Evolutionary conservation across 23 red algal genomes (phyloP).

Genomic region (Chondrus crispus): DNA sequence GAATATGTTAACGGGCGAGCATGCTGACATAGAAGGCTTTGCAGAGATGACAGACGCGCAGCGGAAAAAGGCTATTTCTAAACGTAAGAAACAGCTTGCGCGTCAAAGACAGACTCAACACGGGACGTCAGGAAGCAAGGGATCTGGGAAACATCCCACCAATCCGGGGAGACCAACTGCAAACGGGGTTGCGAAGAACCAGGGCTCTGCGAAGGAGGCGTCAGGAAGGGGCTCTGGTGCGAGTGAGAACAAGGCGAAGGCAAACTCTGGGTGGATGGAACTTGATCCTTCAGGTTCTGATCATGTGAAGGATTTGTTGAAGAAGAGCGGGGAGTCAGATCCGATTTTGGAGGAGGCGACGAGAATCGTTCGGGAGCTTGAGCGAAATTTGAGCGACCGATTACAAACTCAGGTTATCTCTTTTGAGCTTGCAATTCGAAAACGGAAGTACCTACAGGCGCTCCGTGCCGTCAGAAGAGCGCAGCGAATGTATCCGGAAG

Average conservation of each 20-base stretch:
- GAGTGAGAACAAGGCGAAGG: constrained; percentile 21
- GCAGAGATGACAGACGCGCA: constrained; percentile 68
- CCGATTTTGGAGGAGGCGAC: constrained; percentile 15
- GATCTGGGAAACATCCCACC: background rate
- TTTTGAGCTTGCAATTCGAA: constrained; percentile 29
- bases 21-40: constrained; percentile 33
- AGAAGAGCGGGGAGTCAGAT: background rate
- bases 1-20: constrained; percentile 7
- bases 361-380: background rate
- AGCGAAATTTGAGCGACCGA: background rate
- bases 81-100: constrained; percentile 65
- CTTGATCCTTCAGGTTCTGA: constrained; percentile 61
- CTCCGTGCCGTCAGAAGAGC: constrained; percentile 39
- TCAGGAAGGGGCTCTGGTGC: background rate
- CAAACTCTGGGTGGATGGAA: constrained; percentile 88
- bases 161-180: constrained; percentile 31
- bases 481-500: constrained; percentile 14
- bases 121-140: background rate
- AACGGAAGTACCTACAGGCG: constrained; percentile 43
- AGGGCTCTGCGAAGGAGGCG: background rate
- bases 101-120: constrained; percentile 14
- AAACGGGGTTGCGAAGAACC: constrained; percentile 20
- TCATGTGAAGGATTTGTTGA: constrained; percentile 42
- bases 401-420: constrained; percentile 37
- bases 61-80: constrained; percentile 72